Evolutionary conservation across 352 stramenopile genomes (phyloP), one percentile per base, ranked within the genome.

Genomic region (Globisporangium okanoganense): DNA sequence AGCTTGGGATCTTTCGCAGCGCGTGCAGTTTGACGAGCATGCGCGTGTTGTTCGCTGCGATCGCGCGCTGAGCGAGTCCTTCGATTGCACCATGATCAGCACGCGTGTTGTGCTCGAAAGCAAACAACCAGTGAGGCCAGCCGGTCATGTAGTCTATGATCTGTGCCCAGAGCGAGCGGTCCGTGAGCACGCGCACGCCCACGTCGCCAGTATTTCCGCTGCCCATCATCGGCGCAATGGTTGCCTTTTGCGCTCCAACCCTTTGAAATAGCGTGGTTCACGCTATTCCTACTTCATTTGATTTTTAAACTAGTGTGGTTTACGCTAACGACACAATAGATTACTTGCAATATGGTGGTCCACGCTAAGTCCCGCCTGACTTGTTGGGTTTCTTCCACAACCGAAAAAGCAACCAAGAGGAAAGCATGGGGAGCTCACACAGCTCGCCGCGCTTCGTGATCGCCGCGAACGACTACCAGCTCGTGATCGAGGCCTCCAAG

Each of bases 401-500:
- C 33, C 7, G 14, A 29, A 53, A 38, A 53, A 13, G 7, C 5
- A 53, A 22, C 16, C 9, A 36, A 36, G 12, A 20, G 18, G 14
- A 1, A 9, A 54, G 16, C 20, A 62, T 62, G 56, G 56, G 56
- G 16, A 41, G 55, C 33, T 8, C 20, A 2, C 13, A 22, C 8
- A 54, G 41, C 25, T 33, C 29, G 9, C 6, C 58, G 48, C 40
- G 58, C 58, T 65, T 65, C 43, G 58, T 65, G 62, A 77, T 82
- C 71, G 76, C 77, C 13, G 7, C 41, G 43, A 92, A 92, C 66
- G 86, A 95, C 69, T 92, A 87, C 47, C 81, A 95, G 62, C 72
- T 95, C 20, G 84, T 75, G 27, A 92, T 94, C 65, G 85, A 92
- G 69, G 66, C 77, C 20, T 88, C 82, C 61, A 94, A 95, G 64